Base-by-base conservation (phyloP, 2,329 filamentous ascomycete genomes). In the Escovopsis sp. region DNA sequence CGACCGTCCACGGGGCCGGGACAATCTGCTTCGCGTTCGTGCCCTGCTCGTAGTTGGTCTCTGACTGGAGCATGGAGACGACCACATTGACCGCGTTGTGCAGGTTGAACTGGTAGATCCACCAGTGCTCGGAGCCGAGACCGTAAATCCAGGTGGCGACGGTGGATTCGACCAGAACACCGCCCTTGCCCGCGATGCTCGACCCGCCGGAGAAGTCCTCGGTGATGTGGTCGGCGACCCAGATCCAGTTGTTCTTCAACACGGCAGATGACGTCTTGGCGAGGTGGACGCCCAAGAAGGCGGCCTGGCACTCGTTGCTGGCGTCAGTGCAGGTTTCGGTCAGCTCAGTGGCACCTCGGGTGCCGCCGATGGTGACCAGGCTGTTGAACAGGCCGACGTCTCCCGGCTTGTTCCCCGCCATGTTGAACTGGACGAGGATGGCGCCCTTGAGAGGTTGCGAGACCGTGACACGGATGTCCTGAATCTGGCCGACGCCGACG, bases 51-150 rank as follows among this genome's bases (percentile, higher is more conserved):
- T 58, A 57, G 49, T 72, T 72, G 9, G 72, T 73, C 56, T 77
- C 73, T 38, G 64, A 65, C 56, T 76, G 70, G 44, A 72, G 62
- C 54, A 74, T 50, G 12, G 64, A 64, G 12, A 70, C 59, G 42
- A 71, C 61, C 8, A 76, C 64, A 45, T 73, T 72, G 42, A 60
- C 52, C 1, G 72, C 70, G 33, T 60, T 57, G 39, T 63, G 59
- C 41, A 76, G 55, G 47, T 74, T 70, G 48, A 75, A 68, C 56
- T 77, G 71, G 58, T 77, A 78, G 39, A 77, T 56, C 55, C 68
- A 68, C 57, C 67, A 69, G 54, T 78, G 74, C 59, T 78, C 74
- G 38, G 63, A 69, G 3, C 73, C 69, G 38, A 56, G 30, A 6
- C 51, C 55, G 36, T 54, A 49, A 33, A 77, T 57, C 73, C 73